Conservation (phyloP, 2,329 filamentous ascomycete genomes). For the Aspergillus sp. region DNA sequence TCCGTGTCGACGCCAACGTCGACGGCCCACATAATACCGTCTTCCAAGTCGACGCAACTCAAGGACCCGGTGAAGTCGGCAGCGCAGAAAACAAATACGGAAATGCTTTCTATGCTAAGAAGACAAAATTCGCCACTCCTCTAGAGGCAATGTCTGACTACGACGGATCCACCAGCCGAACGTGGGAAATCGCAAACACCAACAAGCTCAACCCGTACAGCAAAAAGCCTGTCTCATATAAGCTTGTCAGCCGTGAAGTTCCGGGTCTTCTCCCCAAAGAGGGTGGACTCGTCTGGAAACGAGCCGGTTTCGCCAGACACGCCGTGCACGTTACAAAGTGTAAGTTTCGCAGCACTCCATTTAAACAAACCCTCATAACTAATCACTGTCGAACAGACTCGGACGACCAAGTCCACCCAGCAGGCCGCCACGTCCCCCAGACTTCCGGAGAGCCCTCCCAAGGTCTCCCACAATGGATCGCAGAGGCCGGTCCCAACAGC, state of each 20-base stretch:
- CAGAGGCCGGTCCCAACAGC: constrained; percentile 60
- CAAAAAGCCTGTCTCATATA: constrained; percentile 81
- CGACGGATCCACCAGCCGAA: constrained; percentile 72
- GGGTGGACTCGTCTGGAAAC: constrained; percentile 81
- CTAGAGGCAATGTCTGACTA: constrained; percentile 74
- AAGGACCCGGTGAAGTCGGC: constrained; percentile 71
- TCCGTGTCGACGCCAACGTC: constrained; percentile 82
- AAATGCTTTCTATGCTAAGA: constrained; percentile 84
- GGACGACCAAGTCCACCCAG: constrained; percentile 80
- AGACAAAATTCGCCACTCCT: constrained; percentile 74
- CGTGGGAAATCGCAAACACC: constrained; percentile 89
- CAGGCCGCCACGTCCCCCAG: constrained; percentile 83
- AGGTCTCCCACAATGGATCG: constrained; percentile 75
- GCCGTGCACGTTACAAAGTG: constrained; percentile 87
- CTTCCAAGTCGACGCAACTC: constrained; percentile 75
- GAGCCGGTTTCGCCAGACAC: constrained; percentile 83
- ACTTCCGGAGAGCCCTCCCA: constrained; percentile 75
- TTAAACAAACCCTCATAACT: not conserved
- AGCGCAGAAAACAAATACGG: constrained; percentile 82
- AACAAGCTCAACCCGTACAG: constrained; percentile 82
- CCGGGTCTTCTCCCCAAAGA: constrained; percentile 76
- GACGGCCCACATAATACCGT: constrained; percentile 84
- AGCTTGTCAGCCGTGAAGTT: constrained; percentile 84
- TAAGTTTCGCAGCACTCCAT: constrained; percentile 47
- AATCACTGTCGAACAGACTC: constrained; percentile 54